Evolutionary conservation across 2,329 filamentous ascomycete species (phyloP), one percentile per base, ranked within the genome.

Genomic region (Alternaria longipes): DNA sequence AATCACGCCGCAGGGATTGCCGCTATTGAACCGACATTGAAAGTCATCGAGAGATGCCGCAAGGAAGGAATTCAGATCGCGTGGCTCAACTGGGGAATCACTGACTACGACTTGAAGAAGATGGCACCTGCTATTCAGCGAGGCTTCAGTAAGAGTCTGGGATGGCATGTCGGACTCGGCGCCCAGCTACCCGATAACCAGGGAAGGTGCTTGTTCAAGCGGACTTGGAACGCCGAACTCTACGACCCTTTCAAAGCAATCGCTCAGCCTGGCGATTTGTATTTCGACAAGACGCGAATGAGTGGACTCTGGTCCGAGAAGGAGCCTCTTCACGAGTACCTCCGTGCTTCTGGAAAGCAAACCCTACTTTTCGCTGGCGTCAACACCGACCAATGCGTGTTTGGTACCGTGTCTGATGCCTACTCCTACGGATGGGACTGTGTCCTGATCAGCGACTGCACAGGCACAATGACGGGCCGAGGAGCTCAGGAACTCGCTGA

Each of bases 251-350:
- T 81, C 49, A 78, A 80, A 60, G 71, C 69, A 26, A 71, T 73
- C 51, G 74, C 77, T 54, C 72, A 73, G 18, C 72, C 74, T n/a
- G 68, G 75, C n/a, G 79, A 81, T 54, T 68, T 81, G 6, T 78
- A 79, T 66, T 81, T 82, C 66, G 78, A 81, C 68, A 81, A 81
- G 59, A 77, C 79, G 30, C 74, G 79, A 49, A 81, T 81, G 78
- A 79, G 77, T 32, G 79, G 79, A 24, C 65, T 82, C 28, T 81
- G 80, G 79, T 78, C 74, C 45, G 78, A 76, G 6, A 65, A 78
- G 16, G 74, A 81, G 58, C 78, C 77, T 9, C 72, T 82, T 36
- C 79, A 82, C 65, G 70, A 77, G 58, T 81, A 80, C 62, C 68
- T 81, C 7, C 68, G 76, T 12, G 72, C 76, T 56, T 76, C 74